Evolutionary conservation across 140 eudicot genomes (phyloP), one percentile per base, ranked within the genome.

Genomic region (Ambrosia hybrid): DNA sequence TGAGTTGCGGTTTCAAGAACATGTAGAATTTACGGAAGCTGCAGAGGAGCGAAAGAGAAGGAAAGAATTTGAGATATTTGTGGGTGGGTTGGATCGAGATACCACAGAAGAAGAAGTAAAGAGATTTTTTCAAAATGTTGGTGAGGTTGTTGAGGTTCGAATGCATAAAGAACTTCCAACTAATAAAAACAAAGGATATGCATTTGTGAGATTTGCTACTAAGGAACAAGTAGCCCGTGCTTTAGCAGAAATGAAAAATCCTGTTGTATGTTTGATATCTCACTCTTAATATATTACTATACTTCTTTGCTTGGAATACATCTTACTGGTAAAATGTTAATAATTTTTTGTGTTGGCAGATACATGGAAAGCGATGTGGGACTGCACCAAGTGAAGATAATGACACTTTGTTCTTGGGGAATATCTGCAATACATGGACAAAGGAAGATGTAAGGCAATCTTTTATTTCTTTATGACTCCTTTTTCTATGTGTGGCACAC

Each of bases 391-490:
- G 90, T 39, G 90, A 91, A 78, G 97, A 91, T 78, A 86, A 83
- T 69, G 89, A 88, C 60, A 85, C 92, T 3, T 83, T 91, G 70
- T 91, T 91, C 66, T 71, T 91, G 85, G 97, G 97, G 9, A 91
- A 91, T 71, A 91, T 91, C n/a, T 91, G 92, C 88, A 91, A 85
- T 61, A 82, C 97, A 69, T 91, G 97, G 97, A 91, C 95, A 58
- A 84, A 76, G 64, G 97, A 91, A 85, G 88, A 84, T 39, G 97
- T 91, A 88, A 83, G 83, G 33, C 16, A 36, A 12, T 46, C 69
- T 48, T 26, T 12, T 48, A 46, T 7, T 48, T 48, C 9, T 13
- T 52, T 67, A 36, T 2, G 39, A 8, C 14, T 13, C 26, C 51
- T 63, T 45, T 8, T 8, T 51, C 9, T 13, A 67, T 26, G 14